Evolutionary conservation across 441 rosid genomes (phyloP).

Genomic region (Syzygium syzygioides): DNA sequence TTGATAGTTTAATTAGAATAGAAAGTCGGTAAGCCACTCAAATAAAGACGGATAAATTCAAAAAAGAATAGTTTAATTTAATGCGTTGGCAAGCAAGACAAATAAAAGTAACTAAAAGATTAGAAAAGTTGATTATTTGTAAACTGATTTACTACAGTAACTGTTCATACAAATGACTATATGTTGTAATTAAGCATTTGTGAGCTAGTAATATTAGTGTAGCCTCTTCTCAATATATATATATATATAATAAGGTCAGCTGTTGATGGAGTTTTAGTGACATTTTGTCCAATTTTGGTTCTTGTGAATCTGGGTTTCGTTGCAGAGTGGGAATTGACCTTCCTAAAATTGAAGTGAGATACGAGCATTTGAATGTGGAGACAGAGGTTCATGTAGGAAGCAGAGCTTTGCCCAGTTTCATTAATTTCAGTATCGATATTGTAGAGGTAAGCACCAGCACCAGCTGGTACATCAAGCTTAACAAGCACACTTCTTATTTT

Average conservation of each 20-base stretch:
- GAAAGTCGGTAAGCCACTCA: neutral
- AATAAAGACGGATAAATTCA: neutral
- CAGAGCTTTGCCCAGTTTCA: neutral
- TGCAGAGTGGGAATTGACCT: neutral
- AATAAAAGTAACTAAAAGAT: neutral
- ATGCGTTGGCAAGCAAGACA: neutral
- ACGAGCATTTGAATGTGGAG: neutral
- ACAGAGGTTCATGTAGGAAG: neutral
- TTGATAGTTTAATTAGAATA: neutral
- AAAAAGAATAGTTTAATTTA: neutral
- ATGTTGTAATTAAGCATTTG: neutral
- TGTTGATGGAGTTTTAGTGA: neutral
- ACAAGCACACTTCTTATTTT: neutral
- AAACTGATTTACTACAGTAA: neutral
- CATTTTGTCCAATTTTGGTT: neutral
- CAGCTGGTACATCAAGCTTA: neutral
- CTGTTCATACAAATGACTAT: neutral
- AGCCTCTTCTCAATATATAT: neutral
- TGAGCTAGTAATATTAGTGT: neutral
- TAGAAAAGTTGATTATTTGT: neutral
- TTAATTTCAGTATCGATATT: neutral
- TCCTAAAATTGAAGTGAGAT: neutral
- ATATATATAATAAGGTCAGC: neutral
- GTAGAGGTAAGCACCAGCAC: neutral
- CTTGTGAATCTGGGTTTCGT: neutral